Percentiles rank a stretch among this genome's conserved stretches.
These are phyloP conservation scores for Paecilomyces dactylethromorphus DNA, from an alignment of 2,329 filamentous ascomycete species.

Conservation along the genomic window DNA sequence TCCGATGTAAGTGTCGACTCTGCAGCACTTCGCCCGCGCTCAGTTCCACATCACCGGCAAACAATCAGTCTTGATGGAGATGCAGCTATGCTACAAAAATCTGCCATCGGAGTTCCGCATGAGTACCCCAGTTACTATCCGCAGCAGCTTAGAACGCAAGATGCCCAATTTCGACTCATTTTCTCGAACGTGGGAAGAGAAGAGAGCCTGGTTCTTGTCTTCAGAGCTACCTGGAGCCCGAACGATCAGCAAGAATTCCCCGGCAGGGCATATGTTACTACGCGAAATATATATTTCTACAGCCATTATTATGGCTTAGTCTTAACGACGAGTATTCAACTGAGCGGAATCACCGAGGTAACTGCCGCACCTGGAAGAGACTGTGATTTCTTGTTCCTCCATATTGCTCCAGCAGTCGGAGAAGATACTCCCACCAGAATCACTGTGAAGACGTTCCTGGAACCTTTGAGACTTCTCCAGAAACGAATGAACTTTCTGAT, in stretches of 20 bases:
- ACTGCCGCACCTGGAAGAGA: slow-evolving; percentile 84
- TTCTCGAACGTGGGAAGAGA: slow-evolving; percentile 73
- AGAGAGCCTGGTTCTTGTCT: slow-evolving; percentile 84
- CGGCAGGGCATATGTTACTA: slow-evolving; percentile 80
- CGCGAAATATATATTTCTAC: slow-evolving; percentile 89
- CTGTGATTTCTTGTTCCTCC: slow-evolving; percentile 87
- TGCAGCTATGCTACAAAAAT: slow-evolving; percentile 26
- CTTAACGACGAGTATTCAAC: slow-evolving; percentile 68
- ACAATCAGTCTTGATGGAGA: slow-evolving; percentile 50
- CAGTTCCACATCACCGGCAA: slow-evolving; percentile 44
- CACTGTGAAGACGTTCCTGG: slow-evolving; percentile 87
- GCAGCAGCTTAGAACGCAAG: slow-evolving; percentile 71
- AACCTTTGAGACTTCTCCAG: slow-evolving; percentile 76
- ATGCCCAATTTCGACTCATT: slow-evolving; percentile 85
- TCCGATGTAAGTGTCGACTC: slow-evolving; percentile 14
- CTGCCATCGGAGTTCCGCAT: slow-evolving; percentile 35
- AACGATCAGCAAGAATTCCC: slow-evolving; percentile 72
- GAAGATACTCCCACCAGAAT: slow-evolving; percentile 63
- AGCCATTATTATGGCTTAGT: slow-evolving; percentile 90
- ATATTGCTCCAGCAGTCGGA: slow-evolving; percentile 60
- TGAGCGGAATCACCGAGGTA: slow-evolving; percentile 77
- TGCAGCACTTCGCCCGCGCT: slow-evolving; percentile 16
- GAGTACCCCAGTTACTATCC: slow-evolving; percentile 71
- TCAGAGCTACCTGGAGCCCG: slow-evolving; percentile 82
- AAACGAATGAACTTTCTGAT: slow-evolving; percentile 79